Evolutionary conservation across 108 stramenopile genomes (phyloP).

Genomic region (Nitzschia palea): DNA sequence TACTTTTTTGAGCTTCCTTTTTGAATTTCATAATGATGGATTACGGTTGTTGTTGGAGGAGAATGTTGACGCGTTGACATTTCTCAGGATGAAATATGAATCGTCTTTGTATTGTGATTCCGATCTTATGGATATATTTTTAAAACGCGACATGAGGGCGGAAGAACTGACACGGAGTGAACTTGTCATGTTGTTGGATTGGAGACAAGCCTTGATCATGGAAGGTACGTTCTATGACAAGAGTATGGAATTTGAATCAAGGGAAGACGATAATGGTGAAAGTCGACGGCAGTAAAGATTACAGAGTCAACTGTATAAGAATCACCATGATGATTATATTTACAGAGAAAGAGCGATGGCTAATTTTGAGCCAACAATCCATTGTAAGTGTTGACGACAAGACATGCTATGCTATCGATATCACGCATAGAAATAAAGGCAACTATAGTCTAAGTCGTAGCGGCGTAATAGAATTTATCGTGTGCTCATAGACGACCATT

Average conservation of each 20-base stretch:
- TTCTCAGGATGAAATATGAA: constrained; percentile 7
- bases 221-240: not conserved
- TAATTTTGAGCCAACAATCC: no score
- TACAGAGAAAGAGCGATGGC: no score
- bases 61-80: constrained; percentile 1
- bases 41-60: not conserved
- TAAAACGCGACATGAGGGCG: not conserved
- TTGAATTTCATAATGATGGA: not conserved
- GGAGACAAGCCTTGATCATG: constrained; percentile 2
- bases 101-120: not conserved
- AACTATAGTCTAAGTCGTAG: no score
- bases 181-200: not conserved
- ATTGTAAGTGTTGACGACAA: no score
- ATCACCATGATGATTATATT: no score
- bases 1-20: not conserved
- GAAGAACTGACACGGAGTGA: not conserved
- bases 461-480: no score
- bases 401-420: no score
- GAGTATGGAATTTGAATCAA: not conserved
- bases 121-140: not conserved
- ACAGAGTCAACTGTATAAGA: no score
- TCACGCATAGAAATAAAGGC: no score
- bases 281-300: constrained; percentile 1
- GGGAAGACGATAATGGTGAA: not conserved
- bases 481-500: constrained; percentile 20